A percentile compares a stretch with the other conserved stretches of the same genome.
Conservation (phyloP, 2,329 filamentous ascomycete species). For the Fusarium mundagurra region DNA sequence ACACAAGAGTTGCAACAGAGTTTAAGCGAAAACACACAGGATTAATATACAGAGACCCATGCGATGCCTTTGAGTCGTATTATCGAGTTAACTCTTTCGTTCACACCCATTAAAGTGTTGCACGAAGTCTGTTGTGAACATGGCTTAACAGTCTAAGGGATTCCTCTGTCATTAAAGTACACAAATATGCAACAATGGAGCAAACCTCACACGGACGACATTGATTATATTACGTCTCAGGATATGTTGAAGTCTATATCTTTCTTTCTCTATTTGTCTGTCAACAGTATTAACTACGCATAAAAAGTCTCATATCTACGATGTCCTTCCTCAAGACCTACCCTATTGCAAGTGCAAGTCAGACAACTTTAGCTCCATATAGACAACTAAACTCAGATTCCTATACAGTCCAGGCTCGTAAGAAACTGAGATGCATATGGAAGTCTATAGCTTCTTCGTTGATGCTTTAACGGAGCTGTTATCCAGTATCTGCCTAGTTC, state of each 20-base stretch:
- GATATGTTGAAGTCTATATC: not conserved
- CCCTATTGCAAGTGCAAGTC: not conserved
- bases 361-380: not conserved
- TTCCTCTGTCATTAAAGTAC: not conserved
- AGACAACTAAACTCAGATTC: not conserved
- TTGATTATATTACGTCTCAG: not conserved
- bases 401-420: too few species aligned
- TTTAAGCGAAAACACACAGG: not conserved
- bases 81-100: not conserved
- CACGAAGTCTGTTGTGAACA: not conserved
- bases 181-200: not conserved
- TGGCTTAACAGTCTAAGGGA: not conserved
- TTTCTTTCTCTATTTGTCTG: not conserved
- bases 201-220: not conserved
- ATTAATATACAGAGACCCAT: not conserved
- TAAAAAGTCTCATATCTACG: too few species aligned
- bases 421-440: too few species aligned
- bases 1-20: not conserved
- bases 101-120: not conserved
- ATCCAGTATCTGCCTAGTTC: not conserved
- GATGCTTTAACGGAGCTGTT: not conserved
- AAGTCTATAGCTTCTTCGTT: not conserved
- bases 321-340: not conserved
- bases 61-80: fast-evolving
- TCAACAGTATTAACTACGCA: not conserved